A percentile compares a stretch with the other conserved stretches of the same genome.
phyloP scores from a whole-genome alignment of 2,329 filamentous ascomycete genomes.

The Helicocarpus griseus region DNA sequence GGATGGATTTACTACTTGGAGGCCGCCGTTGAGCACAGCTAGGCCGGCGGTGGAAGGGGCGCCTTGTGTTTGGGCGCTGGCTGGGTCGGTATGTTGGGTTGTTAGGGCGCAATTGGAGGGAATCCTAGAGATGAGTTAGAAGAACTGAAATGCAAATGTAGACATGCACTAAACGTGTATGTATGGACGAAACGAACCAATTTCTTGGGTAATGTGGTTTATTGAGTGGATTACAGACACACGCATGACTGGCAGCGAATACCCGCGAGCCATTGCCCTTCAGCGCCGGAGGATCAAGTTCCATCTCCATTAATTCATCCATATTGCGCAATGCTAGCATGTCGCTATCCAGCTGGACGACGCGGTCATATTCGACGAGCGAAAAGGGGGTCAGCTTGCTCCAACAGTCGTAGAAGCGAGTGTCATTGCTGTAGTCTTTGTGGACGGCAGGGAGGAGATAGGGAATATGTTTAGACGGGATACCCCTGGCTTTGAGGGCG shows the following conservation, averaged over 20 bases:
- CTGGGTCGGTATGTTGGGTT: slow-evolving; percentile 43
- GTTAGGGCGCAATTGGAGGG: slow-evolving; percentile 55
- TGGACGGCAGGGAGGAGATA: slow-evolving; percentile 58
- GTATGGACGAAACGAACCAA: slow-evolving; percentile 52
- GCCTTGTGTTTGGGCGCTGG: slow-evolving; percentile 43
- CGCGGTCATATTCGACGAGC: slow-evolving; percentile 63
- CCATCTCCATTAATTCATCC: slow-evolving; percentile 83
- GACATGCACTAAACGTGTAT: no score
- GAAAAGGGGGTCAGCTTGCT: slow-evolving; percentile 74
- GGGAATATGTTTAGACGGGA: slow-evolving; percentile 59
- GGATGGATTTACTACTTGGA: slow-evolving; percentile 54
- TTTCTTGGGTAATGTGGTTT: slow-evolving; percentile 68
- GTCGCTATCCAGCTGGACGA: slow-evolving; percentile 80
- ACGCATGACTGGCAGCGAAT: slow-evolving; percentile 76
- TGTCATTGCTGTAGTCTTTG: slow-evolving; percentile 65
- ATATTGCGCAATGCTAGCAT: slow-evolving; percentile 79
- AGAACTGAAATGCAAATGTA: no score
- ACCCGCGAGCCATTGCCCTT: slow-evolving; percentile 51
- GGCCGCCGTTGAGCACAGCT: slow-evolving; percentile 50
- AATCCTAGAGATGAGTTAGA: slow-evolving; percentile 24
- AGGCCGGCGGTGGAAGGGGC: slow-evolving; percentile 42
- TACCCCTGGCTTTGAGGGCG: slow-evolving; percentile 59
- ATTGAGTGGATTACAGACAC: slow-evolving; percentile 72
- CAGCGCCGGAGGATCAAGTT: slow-evolving; percentile 51
- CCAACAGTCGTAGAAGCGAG: slow-evolving; percentile 85